Evolutionary conservation across 352 stramenopile genomes (phyloP), one percentile per base, ranked within the genome.

Genomic region (Phytophthora pseudosyringae): DNA sequence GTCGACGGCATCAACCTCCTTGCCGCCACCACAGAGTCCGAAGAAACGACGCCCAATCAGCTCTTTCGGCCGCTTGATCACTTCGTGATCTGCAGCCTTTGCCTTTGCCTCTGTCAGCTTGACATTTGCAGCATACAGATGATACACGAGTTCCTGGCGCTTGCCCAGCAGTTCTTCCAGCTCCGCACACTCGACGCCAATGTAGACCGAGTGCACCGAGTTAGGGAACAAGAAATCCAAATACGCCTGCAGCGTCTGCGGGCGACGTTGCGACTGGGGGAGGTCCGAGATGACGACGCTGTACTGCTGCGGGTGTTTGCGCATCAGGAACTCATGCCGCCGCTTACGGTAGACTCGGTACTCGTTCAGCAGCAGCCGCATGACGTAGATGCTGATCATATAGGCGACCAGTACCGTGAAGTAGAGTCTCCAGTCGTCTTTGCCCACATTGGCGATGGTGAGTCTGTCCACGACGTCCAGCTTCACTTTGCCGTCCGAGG

Each of bases 211-310:
- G 64, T 90, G 71, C 33, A 94, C 74, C 9, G 78, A 67, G 50
- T 71, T 53, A 1, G 86, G 82, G 40, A 93, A 94, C 56, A 93
- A 64, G 45, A 80, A 84, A 21, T 88, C 58, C 60, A 94, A 59
- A 77, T 91, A 94, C 26, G 71, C 63, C 33, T 80, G 67, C 33
- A 94, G 59, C 45, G 81, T 88, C 68, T 89, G 70, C 33, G 76
- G 81, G 0, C 69, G 73, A 29, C 81, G 73, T 48, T 91, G 73
- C 3, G 77, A 66, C 28, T 73, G 43, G 6, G 86, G 86, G 28
- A 93, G 59, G 31, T 91, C 81, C 18, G 78, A 83, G 41, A 93
- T 78, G 33, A 93, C 77, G 40, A 94, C 69, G 38, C 75, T 86
- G 73, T 93, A 94, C 61, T 91, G 86, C 60, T 89, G 82, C 10